Base-by-base conservation (phyloP, 2,329 filamentous ascomycete species). In the Claviceps quebecensis region DNA sequence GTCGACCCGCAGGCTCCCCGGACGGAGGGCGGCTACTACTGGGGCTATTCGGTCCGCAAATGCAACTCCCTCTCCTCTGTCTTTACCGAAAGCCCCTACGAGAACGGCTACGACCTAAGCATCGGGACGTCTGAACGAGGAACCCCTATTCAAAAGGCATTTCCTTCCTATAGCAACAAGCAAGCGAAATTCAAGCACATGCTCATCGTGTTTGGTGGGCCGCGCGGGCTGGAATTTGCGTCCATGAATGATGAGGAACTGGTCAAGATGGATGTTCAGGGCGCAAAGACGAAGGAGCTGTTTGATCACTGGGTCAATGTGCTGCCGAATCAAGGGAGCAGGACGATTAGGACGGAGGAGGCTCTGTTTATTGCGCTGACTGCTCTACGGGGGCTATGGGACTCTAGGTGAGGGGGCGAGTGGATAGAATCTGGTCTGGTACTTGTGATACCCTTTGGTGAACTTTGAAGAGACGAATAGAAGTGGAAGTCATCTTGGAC, bases 261-360 rank as follows among this genome's bases (percentile, higher is more conserved):
- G 37, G 70, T 69, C 47, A 72, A 70, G 45, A 81, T 81, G 63
- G 83, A 80, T 0, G 77, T 91, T 14, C 71, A 73, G 5, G 80
- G 81, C 37, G 72, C 73, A 23, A 81, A 79, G 55, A 83, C 82
- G 7, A 77, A 73, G 56, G 80, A 87, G 57, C 64, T 91, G 48
- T 95, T 95, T 63, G 88, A 95, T 65, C 75, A 83, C 58, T 94
- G 87, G 87, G 74, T 94, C 17, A 87, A 95, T 64, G 74, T 93
- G 45, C 73, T 89, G 56, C 86, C 87, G 3, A 80, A 81, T 1
- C 88, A 94, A 65, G 87, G 87, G 1, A 91, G 86, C 63, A 74
- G 87, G 59, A 88, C 83, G 1, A 91, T 95, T 55, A 72, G 86
- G 55, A 93, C 87, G 0, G 87, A 94, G 59, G 88, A 95, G 68